Conservation (phyloP, 371 early-diverging fungal genomes). For the Mycotypha africana region DNA sequence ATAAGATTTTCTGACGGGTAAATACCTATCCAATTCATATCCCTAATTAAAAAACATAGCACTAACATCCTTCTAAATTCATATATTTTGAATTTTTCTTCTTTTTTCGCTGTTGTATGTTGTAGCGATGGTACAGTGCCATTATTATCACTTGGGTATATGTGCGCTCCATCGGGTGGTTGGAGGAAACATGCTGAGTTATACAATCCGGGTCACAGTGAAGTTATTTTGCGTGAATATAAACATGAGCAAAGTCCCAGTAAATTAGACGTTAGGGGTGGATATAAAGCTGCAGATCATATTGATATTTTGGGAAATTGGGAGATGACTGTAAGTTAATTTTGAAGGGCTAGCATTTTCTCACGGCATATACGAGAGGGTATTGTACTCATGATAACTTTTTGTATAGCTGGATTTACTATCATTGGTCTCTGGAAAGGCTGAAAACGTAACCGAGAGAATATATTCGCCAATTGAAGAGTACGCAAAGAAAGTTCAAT, state of each 20-base stretch:
- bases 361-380: not conserved
- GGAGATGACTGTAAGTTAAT: conserved; percentile 39
- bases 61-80: too few species aligned
- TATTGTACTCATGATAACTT: not conserved
- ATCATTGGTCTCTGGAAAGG: conserved; percentile 32
- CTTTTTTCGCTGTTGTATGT: not conserved
- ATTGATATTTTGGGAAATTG: conserved; percentile 75
- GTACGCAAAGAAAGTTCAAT: conserved; percentile 26
- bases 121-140: conserved; percentile 92
- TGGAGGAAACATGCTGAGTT: conserved; percentile 75
- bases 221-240: conserved; percentile 79
- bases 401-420: conserved; percentile 30
- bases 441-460: conserved; percentile 32
- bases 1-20: conserved; percentile 51
- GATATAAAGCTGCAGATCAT: conserved; percentile 81
- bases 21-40: too few species aligned
- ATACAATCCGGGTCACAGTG: conserved; percentile 79
- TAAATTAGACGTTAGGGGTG: conserved; percentile 73
- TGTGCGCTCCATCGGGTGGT: conserved; percentile 77
- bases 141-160: conserved; percentile 83
- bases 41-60: too few species aligned
- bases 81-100: not conserved
- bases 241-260: conserved; percentile 54
- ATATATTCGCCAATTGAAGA: conserved; percentile 36
- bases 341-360: not conserved